Evolutionary conservation across 129 eudicot species (phyloP).

Genomic region (Heracleum sosnowskyi): DNA sequence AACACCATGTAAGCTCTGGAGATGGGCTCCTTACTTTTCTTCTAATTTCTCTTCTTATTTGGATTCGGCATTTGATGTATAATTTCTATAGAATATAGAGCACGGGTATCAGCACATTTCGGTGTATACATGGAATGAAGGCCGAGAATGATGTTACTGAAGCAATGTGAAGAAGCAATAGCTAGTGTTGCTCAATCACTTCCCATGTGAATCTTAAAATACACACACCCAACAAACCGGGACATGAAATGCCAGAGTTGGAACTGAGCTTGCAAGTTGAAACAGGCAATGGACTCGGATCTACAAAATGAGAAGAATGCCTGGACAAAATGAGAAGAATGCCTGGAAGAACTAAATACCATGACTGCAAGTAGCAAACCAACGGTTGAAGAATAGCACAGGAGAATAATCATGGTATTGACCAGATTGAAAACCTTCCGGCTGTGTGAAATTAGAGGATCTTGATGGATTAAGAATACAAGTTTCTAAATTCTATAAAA

Average conservation of each 20-base stretch:
- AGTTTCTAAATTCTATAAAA: constrained; percentile 24
- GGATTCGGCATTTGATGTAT: too few species aligned
- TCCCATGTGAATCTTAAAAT: constrained; percentile 16
- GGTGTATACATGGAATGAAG: constrained; percentile 10
- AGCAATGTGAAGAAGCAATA: constrained; percentile 19
- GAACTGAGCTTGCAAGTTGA: constrained; percentile 20
- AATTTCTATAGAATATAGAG: too few species aligned
- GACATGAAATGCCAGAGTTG: constrained; percentile 20
- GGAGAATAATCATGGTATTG: constrained; percentile 26
- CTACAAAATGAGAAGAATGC: too few species aligned
- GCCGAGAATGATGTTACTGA: constrained; percentile 17
- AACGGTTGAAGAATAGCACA: constrained; percentile 24
- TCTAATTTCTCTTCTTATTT: too few species aligned
- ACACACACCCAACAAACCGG: constrained; percentile 30
- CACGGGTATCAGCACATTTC: neutral
- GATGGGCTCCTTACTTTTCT: too few species aligned
- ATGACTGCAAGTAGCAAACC: constrained; percentile 30
- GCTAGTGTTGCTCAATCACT: constrained; percentile 33
- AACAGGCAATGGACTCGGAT: too few species aligned
- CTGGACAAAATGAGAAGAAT: too few species aligned
- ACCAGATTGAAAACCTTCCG: constrained; percentile 16
- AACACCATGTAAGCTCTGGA: too few species aligned
- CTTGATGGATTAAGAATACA: constrained; percentile 25
- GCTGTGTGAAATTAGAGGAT: constrained; percentile 27
- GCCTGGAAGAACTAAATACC: constrained; percentile 23